Conservation (phyloP, 1,284 basidiomycete species). For the Heterobasidion annosum region DNA sequence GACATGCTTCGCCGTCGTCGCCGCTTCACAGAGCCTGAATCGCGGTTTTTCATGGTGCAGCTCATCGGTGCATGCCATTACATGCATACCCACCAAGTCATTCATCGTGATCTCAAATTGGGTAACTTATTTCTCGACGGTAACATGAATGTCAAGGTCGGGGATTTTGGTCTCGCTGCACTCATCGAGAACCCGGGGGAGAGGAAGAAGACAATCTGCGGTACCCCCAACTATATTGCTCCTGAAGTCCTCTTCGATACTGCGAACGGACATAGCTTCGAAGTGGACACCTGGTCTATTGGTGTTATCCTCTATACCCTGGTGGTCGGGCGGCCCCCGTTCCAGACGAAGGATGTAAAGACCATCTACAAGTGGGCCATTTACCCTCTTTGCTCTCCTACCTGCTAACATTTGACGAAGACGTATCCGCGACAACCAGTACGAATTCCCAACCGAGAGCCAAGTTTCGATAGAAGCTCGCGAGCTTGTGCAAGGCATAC, state of each 20-base stretch:
- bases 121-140: conserved; percentile 92
- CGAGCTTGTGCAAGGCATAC: conserved; percentile 77
- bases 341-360: conserved; percentile 97
- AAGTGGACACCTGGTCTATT: conserved; percentile 97
- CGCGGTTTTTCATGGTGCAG: conserved; percentile 89
- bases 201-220: conserved; percentile 97
- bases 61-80: conserved; percentile 94
- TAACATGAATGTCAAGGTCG: conserved; percentile 94
- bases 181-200: conserved; percentile 95
- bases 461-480: conserved; percentile 66
- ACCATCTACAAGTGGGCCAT: conserved; percentile 77
- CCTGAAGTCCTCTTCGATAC: conserved; percentile 97
- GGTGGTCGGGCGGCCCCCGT: conserved; percentile 89
- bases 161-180: conserved; percentile 95
- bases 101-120: conserved; percentile 93
- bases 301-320: conserved; percentile 97
- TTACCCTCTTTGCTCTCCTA: neutral
- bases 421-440: conserved; percentile 90
- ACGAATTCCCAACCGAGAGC: conserved; percentile 83
- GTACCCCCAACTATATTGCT: conserved; percentile 98
- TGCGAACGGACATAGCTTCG: conserved; percentile 94
- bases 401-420: conserved; percentile 30
- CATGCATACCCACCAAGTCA: conserved; percentile 94
- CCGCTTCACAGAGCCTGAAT: conserved; percentile 88
- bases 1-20: conserved; percentile 87